phyloP scores from a whole-genome alignment of 768 basidiomycete species.

The Calocybe cyanea region DNA sequence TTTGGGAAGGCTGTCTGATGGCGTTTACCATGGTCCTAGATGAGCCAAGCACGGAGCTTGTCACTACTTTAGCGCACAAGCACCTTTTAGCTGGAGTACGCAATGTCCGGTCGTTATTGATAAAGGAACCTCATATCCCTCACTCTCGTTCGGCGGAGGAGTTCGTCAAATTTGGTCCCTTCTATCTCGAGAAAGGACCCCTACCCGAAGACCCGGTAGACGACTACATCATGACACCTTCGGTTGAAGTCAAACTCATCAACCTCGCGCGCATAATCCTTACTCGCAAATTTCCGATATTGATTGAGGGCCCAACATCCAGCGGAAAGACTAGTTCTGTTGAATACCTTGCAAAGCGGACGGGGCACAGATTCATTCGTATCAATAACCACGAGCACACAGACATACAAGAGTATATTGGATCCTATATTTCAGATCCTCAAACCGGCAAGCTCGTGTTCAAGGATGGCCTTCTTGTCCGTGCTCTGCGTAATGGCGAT shows the following conservation, averaged over 20 bases:
- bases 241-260: conserved; percentile 90
- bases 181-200: conserved; percentile 82
- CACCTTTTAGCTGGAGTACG: conserved; percentile 76
- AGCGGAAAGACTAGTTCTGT: conserved; percentile 97
- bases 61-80: conserved; percentile 66
- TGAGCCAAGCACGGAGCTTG: conserved; percentile 58
- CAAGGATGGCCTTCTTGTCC: conserved; percentile 90
- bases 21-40: conserved; percentile 96
- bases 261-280: conserved; percentile 91
- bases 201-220: conserved; percentile 59
- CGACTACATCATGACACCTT: conserved; percentile 92
- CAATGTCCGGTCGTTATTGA: conserved; percentile 72
- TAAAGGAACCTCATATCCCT: conserved; percentile 61
- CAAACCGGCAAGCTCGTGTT: conserved; percentile 91
- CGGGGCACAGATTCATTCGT: conserved; percentile 93
- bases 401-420: conserved; percentile 98
- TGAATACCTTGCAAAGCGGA: conserved; percentile 89
- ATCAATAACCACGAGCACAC: conserved; percentile 99
- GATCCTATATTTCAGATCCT: conserved; percentile 93
- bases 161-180: conserved; percentile 85
- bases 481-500: conserved; percentile 85
- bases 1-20: conserved; percentile 98
- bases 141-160: conserved; percentile 42
- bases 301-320: conserved; percentile 98
- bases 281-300: conserved; percentile 86